A percentile compares a stretch with the other conserved stretches of the same genome.
phyloP scores from a whole-genome alignment of 2,329 filamentous ascomycete genomes.

The Zasmidium cellare region DNA sequence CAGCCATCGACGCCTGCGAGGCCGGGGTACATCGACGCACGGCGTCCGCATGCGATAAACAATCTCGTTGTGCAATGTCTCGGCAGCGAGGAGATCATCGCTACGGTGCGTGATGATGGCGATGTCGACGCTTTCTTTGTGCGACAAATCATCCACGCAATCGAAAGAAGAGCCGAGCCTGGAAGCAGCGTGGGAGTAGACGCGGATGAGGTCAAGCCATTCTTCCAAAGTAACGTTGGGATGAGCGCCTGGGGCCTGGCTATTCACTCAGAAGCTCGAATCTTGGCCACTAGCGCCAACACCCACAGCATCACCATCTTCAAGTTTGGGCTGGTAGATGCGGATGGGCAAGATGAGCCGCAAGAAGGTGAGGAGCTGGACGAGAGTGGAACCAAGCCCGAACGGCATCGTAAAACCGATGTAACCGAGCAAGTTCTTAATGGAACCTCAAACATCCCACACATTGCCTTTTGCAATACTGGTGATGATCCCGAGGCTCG shows the following conservation, averaged over 20 bases:
- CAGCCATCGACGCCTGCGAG: slow-evolving; percentile 35
- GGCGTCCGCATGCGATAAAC: slow-evolving; percentile 46
- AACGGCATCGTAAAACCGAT: slow-evolving; percentile 20
- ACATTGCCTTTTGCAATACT: slow-evolving; percentile 60
- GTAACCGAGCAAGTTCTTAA: slow-evolving; percentile 33
- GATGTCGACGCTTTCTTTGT: slow-evolving; percentile 47
- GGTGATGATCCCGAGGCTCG: slow-evolving; percentile 55
- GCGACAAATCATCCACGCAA: slow-evolving; percentile 36
- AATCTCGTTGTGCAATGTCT: slow-evolving; percentile 45
- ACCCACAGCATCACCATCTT: slow-evolving; percentile 59
- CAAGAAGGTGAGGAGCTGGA: slow-evolving; percentile 9
- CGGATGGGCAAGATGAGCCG: slow-evolving; percentile 17
- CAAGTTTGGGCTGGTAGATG: slow-evolving; percentile 56
- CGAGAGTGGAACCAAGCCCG: slow-evolving; percentile 23
- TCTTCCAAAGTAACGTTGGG: slow-evolving; percentile 76
- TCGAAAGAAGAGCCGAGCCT: slow-evolving; percentile 34
- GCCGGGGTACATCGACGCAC: slow-evolving; percentile 37
- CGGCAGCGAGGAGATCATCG: slow-evolving; percentile 47
- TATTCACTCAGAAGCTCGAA: slow-evolving; percentile 74
- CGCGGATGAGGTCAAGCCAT: slow-evolving; percentile 50
- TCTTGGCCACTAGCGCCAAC: slow-evolving; percentile 87
- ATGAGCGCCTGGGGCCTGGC: slow-evolving; percentile 86
- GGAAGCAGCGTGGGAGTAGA: slow-evolving; percentile 32
- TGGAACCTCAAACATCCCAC: slow-evolving; percentile 54
- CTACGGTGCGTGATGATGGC: slow-evolving; percentile 61